Conservation (phyloP, 148 eudicot species). For the Amaranthus hypochondriacus region DNA sequence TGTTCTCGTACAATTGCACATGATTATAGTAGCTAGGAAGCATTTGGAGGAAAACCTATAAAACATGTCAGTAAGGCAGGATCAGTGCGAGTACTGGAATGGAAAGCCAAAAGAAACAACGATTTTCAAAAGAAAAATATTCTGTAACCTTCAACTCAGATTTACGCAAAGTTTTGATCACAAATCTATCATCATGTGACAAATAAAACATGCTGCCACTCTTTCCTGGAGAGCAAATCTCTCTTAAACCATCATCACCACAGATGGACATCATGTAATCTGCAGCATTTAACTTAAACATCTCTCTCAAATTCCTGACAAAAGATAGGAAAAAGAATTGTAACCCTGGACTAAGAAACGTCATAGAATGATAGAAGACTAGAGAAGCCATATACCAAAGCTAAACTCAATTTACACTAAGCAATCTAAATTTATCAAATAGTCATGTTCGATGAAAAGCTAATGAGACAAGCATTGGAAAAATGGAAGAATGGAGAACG, state of each 20-base stretch:
- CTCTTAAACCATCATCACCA: constrained; percentile 90
- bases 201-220: constrained; percentile 92
- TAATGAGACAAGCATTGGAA: neutral
- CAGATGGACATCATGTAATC: constrained; percentile 99
- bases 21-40: constrained; percentile 61
- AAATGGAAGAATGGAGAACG: neutral
- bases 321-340: neutral
- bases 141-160: constrained; percentile 69
- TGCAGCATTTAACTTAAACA: constrained; percentile 95
- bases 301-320: constrained; percentile 85
- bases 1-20: constrained; percentile 52
- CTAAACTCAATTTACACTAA: neutral
- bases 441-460: neutral
- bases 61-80: constrained; percentile 11
- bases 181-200: constrained; percentile 88
- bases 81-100: neutral
- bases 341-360: neutral
- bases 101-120: neutral
- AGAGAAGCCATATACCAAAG: neutral
- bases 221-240: constrained; percentile 83
- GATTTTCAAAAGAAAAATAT: neutral
- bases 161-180: constrained; percentile 79
- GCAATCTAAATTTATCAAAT: neutral
- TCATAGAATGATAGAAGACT: neutral
- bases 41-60: constrained; percentile 67